phyloP scores from a whole-genome alignment of 2,329 filamentous ascomycete species.

The Fusarium sp. region DNA sequence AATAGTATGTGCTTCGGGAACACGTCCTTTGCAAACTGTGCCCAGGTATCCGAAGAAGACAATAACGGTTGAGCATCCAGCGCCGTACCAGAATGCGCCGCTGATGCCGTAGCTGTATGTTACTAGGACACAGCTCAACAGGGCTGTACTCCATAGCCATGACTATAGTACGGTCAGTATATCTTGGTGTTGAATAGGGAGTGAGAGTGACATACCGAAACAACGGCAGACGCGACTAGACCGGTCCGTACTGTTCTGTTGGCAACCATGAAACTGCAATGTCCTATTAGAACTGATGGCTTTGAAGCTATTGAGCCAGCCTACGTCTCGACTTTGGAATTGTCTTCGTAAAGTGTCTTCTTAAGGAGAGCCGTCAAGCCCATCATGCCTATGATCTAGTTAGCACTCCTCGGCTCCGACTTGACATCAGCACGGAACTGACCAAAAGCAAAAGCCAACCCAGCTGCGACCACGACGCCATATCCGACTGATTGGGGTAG shows the following conservation, averaged over 20 bases:
- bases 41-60: background rate
- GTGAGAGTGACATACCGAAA: fast-evolving
- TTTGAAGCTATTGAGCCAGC: no score
- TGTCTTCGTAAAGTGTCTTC: background rate
- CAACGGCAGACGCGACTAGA: background rate
- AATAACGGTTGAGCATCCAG: background rate
- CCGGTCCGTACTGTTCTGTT: background rate
- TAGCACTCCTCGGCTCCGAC: no score
- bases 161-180: background rate
- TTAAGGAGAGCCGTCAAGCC: fast-evolving
- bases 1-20: background rate
- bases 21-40: background rate
- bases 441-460: background rate
- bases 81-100: background rate
- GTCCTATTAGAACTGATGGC: no score
- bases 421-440: no score
- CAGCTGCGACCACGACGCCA: background rate
- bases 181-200: fast-evolving
- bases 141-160: background rate
- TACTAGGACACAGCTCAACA: background rate
- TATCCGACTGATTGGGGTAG: background rate
- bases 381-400: background rate
- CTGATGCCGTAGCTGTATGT: background rate
- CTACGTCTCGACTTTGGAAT: background rate
- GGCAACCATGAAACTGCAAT: background rate